phyloP scores from a whole-genome alignment of 371 early-diverging fungal species.

The Mucor saturninus region DNA sequence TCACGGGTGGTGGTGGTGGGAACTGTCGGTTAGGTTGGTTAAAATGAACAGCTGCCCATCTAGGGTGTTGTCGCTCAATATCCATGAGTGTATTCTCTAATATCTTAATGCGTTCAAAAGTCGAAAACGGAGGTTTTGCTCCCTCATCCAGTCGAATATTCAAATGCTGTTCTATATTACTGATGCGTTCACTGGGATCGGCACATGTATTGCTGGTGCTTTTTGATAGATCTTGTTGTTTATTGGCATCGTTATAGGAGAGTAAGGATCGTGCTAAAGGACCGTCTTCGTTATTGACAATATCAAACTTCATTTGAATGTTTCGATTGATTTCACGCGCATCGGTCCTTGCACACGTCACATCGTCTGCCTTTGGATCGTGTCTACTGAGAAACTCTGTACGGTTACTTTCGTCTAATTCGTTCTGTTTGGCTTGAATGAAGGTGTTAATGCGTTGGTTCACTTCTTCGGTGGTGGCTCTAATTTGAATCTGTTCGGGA shows the following conservation, averaged over 20 bases:
- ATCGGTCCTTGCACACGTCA: slow-evolving; percentile 72
- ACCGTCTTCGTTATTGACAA: slow-evolving; percentile 78
- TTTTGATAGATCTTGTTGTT: background rate
- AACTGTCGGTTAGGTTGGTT: slow-evolving; percentile 64
- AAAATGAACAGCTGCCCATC: slow-evolving; percentile 76
- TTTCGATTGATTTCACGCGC: slow-evolving; percentile 77
- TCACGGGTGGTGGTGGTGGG: slow-evolving; percentile 46
- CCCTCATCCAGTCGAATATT: slow-evolving; percentile 61
- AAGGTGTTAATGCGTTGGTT: slow-evolving; percentile 60
- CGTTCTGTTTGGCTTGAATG: slow-evolving; percentile 63
- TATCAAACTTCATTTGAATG: slow-evolving; percentile 83
- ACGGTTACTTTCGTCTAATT: slow-evolving; percentile 75
- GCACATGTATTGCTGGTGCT: slow-evolving; percentile 1
- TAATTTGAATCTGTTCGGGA: slow-evolving; percentile 54
- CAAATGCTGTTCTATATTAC: slow-evolving; percentile 68
- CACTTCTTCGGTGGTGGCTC: slow-evolving; percentile 47
- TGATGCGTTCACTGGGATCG: slow-evolving; percentile 58
- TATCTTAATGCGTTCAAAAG: slow-evolving; percentile 63
- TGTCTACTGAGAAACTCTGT: slow-evolving; percentile 64
- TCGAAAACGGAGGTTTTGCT: slow-evolving; percentile 33
- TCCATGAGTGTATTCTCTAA: slow-evolving; percentile 73
- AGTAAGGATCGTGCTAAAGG: slow-evolving; percentile 66
- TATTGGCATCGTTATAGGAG: slow-evolving; percentile 18
- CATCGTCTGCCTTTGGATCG: slow-evolving; percentile 46
- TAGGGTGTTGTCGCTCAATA: slow-evolving; percentile 71